A percentile compares a stretch with the other conserved stretches of the same genome.
phyloP scores from a whole-genome alignment of 805 yeast genomes.

The Candida manassasensis region DNA sequence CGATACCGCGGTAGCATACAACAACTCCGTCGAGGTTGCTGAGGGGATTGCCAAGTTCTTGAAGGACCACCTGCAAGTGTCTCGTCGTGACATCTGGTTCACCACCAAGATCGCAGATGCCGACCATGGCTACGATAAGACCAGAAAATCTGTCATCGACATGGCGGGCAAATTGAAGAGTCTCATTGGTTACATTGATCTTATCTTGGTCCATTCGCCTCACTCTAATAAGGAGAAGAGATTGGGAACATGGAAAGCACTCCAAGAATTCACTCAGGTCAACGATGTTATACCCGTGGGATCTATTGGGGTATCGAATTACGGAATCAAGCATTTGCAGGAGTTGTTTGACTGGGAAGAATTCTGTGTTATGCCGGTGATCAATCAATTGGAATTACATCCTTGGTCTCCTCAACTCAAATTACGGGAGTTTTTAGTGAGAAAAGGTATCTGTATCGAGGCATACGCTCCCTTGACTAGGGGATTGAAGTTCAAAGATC shows the following conservation, averaged over 20 bases:
- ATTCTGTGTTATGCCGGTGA: constrained; percentile 50
- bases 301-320: constrained; percentile 78
- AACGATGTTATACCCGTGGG: constrained; percentile 48
- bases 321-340: constrained; percentile 53
- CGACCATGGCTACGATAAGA: constrained; percentile 32
- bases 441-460: constrained; percentile 55
- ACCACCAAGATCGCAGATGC: constrained; percentile 30
- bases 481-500: constrained; percentile 55
- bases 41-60: constrained; percentile 55
- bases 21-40: constrained; percentile 59
- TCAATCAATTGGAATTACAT: constrained; percentile 74
- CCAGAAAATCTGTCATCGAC: constrained; percentile 24
- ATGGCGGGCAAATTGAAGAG: constrained; percentile 29
- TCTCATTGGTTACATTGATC: constrained; percentile 35
- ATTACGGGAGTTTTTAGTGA: constrained; percentile 55
- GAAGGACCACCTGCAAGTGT: constrained; percentile 34
- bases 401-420: constrained; percentile 39
- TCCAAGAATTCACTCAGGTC: constrained; percentile 61
- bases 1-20: constrained; percentile 67
- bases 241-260: constrained; percentile 62
- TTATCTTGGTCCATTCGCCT: constrained; percentile 53
- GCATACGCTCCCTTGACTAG: constrained; percentile 79
- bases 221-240: constrained; percentile 33
- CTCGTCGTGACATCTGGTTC: constrained; percentile 32
- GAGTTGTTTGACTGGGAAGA: constrained; percentile 57